Conservation (phyloP, 345 rosid genomes). For the Sisymbrium irio region DNA sequence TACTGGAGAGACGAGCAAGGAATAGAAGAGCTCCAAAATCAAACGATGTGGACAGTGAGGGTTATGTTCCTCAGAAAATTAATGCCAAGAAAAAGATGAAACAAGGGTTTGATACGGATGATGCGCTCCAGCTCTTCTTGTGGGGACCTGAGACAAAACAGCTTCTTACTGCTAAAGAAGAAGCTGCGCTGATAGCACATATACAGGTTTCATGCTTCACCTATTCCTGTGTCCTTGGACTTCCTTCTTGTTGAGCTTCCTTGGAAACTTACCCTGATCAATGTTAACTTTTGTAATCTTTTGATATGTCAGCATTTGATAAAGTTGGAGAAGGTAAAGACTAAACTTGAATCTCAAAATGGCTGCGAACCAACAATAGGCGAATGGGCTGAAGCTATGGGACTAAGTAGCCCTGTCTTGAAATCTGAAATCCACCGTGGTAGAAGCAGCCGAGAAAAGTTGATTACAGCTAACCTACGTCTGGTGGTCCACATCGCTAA, state of each 20-base stretch:
- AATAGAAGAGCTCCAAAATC: constrained; percentile 48
- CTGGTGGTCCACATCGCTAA: constrained; percentile 87
- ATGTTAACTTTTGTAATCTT: background rate
- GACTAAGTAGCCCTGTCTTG: constrained; percentile 51
- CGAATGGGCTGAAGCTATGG: constrained; percentile 82
- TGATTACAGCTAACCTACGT: constrained; percentile 71
- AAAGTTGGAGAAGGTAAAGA: constrained; percentile 60
- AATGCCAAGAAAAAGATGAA: constrained; percentile 42
- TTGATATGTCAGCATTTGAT: constrained; percentile 53
- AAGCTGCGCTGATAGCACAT: constrained; percentile 59
- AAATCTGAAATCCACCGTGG: constrained; percentile 63
- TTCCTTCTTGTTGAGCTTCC: background rate
- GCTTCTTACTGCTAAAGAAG: constrained; percentile 73
- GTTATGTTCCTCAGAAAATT: constrained; percentile 36
- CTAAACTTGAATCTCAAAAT: constrained; percentile 62
- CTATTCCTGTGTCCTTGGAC: constrained; percentile 6
- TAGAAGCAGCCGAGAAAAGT: constrained; percentile 59
- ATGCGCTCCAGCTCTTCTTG: constrained; percentile 72
- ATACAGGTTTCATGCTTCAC: constrained; percentile 53
- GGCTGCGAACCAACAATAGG: constrained; percentile 70
- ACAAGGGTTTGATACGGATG: constrained; percentile 52
- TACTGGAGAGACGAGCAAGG: constrained; percentile 55
- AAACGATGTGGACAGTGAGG: constrained; percentile 37
- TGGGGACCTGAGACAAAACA: constrained; percentile 77
- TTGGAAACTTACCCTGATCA: background rate